Evolutionary conservation across 108 stramenopile genomes (phyloP).

Genomic region (Aurantiochytrium sp.): DNA sequence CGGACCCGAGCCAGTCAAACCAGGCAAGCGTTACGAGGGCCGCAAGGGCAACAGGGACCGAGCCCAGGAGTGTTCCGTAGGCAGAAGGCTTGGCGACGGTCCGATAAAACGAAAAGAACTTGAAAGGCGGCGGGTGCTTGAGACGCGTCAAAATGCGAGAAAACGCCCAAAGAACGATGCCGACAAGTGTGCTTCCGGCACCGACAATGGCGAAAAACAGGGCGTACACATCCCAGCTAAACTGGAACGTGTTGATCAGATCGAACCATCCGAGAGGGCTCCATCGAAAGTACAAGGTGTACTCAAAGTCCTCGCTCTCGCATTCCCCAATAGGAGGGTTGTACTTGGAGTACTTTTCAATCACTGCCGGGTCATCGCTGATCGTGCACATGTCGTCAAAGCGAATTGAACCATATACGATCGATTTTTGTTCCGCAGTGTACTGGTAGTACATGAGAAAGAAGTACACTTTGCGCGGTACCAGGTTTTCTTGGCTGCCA

Average conservation of each 20-base stretch:
- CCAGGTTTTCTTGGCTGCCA: constrained; percentile 47
- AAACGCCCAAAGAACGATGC: constrained; percentile 54
- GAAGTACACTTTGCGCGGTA: constrained; percentile 55
- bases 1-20: constrained; percentile 32
- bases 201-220: constrained; percentile 63
- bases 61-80: constrained; percentile 50
- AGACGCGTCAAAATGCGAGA: constrained; percentile 68
- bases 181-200: constrained; percentile 41
- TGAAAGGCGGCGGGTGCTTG: constrained; percentile 66
- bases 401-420: constrained; percentile 53
- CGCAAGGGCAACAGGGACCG: constrained; percentile 51
- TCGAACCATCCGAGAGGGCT: constrained; percentile 62
- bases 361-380: constrained; percentile 28
- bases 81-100: constrained; percentile 56
- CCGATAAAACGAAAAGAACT: constrained; percentile 47
- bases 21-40: constrained; percentile 37
- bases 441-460: constrained; percentile 63
- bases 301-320: constrained; percentile 54
- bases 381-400: constrained; percentile 63
- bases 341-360: constrained; percentile 43
- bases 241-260: constrained; percentile 68
- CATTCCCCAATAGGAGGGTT: constrained; percentile 47
- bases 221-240: constrained; percentile 57
- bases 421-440: constrained; percentile 49
- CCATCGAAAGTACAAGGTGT: constrained; percentile 60